Evolutionary conservation across 768 basidiomycete genomes (phyloP).

Genomic region (Astraeus odoratus): DNA sequence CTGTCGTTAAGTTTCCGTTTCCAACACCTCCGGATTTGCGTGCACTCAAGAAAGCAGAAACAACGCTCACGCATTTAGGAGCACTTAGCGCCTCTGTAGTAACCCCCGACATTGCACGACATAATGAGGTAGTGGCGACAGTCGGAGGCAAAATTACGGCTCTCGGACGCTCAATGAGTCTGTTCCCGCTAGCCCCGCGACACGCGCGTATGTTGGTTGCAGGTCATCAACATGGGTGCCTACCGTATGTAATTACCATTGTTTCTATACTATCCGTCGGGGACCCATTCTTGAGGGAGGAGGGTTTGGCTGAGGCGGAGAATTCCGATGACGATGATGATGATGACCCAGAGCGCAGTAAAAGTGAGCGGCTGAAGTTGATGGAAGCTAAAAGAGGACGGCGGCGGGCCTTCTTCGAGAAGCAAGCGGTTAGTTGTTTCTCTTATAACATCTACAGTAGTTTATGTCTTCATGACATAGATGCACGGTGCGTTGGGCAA

Average conservation of each 20-base stretch:
- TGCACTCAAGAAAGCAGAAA: slow-evolving; percentile 76
- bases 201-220: slow-evolving; percentile 95
- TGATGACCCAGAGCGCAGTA: slow-evolving; percentile 37
- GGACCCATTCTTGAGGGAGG: slow-evolving; percentile 90
- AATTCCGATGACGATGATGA: slow-evolving; percentile 32
- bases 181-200: slow-evolving; percentile 90
- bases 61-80: slow-evolving; percentile 70
- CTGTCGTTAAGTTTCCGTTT: slow-evolving; percentile 96
- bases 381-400: slow-evolving; percentile 55
- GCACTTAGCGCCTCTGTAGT: slow-evolving; percentile 44
- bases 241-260: slow-evolving; percentile 87
- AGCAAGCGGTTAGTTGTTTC: slow-evolving; percentile 56
- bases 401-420: slow-evolving; percentile 75
- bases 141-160: slow-evolving; percentile 71
- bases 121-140: slow-evolving; percentile 14
- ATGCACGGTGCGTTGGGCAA: slow-evolving; percentile 74
- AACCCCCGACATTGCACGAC: slow-evolving; percentile 12
- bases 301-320: slow-evolving; percentile 45
- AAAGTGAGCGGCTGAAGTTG: slow-evolving; percentile 37
- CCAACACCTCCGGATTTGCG: slow-evolving; percentile 87
- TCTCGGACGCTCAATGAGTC: slow-evolving; percentile 85
- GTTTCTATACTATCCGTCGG: slow-evolving; percentile 92
- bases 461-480: slow-evolving; percentile 31
- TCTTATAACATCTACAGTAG: background rate
- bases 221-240: slow-evolving; percentile 77